Evolutionary conservation across 106 monocot species (phyloP).

Genomic region (Gastrodia elata): DNA sequence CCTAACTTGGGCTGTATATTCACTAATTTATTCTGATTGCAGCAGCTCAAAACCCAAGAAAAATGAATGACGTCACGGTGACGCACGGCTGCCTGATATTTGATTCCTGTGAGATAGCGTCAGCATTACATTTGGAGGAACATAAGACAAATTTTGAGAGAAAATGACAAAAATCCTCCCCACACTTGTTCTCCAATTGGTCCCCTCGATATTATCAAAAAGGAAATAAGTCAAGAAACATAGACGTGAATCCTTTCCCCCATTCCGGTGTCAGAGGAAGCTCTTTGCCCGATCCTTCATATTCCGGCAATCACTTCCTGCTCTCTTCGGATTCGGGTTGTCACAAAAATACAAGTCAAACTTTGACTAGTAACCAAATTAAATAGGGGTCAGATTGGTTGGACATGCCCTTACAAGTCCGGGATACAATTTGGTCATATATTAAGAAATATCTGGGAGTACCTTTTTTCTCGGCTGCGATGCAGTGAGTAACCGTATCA

Average conservation of each 20-base stretch:
- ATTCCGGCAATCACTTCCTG: no score
- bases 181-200: no score
- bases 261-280: no score
- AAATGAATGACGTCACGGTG: slow-evolving; percentile 79
- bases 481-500: slow-evolving; percentile 86
- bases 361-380: no score
- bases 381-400: background rate
- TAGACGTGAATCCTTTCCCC: no score
- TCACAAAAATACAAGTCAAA: no score
- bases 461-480: slow-evolving; percentile 96
- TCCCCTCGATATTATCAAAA: no score
- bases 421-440: background rate
- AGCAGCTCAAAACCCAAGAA: slow-evolving; percentile 87
- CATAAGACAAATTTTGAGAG: background rate
- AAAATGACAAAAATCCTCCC: slow-evolving; percentile 4
- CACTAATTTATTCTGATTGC: slow-evolving; percentile 49
- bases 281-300: no score
- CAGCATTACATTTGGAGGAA: background rate
- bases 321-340: no score
- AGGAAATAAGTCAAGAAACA: no score
- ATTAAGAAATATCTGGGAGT: background rate
- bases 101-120: slow-evolving; percentile 61
- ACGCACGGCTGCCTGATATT: slow-evolving; percentile 78
- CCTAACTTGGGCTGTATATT: slow-evolving; percentile 89
- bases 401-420: background rate